A percentile compares a stretch with the other conserved stretches of the same genome.
Conservation (phyloP, 2,329 filamentous ascomycete genomes). For the Shiraia bambusicola region DNA sequence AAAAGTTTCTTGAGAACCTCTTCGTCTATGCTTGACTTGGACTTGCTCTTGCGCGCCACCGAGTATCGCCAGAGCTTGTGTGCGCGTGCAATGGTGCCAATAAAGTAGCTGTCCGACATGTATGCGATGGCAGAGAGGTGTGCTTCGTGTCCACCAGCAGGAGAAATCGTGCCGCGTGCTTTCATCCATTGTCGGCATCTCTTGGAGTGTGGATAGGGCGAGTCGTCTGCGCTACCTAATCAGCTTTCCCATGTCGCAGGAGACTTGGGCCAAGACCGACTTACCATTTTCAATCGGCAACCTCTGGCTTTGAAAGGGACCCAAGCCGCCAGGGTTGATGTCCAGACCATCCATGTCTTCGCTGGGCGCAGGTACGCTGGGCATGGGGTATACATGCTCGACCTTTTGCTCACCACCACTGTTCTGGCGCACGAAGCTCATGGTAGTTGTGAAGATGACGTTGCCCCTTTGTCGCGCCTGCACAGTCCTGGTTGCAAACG, state of each 20-base stretch:
- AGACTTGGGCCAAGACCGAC: not conserved
- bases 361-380: slow-evolving; percentile 49
- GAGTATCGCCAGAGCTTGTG: slow-evolving; percentile 78
- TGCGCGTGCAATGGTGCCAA: slow-evolving; percentile 80
- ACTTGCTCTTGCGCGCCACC: slow-evolving; percentile 44
- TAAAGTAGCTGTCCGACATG: slow-evolving; percentile 90
- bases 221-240: slow-evolving; percentile 43
- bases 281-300: slow-evolving; percentile 59
- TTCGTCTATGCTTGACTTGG: slow-evolving; percentile 45
- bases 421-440: slow-evolving; percentile 76
- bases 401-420: slow-evolving; percentile 60
- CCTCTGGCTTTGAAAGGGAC: slow-evolving; percentile 60
- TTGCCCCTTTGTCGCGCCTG: slow-evolving; percentile 86
- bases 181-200: slow-evolving; percentile 70
- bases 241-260: slow-evolving; percentile 10
- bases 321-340: slow-evolving; percentile 35
- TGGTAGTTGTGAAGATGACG: slow-evolving; percentile 93
- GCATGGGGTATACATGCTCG: slow-evolving; percentile 63
- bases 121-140: slow-evolving; percentile 89
- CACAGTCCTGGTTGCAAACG: slow-evolving; percentile 91
- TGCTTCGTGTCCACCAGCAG: slow-evolving; percentile 71
- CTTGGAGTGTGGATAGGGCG: slow-evolving; percentile 62
- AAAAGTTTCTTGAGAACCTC: slow-evolving; percentile 49
- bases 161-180: slow-evolving; percentile 71
- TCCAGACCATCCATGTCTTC: slow-evolving; percentile 41